Conservation (phyloP, 176 grass and related monocot species). For the Rhynchospora breviuscula region DNA sequence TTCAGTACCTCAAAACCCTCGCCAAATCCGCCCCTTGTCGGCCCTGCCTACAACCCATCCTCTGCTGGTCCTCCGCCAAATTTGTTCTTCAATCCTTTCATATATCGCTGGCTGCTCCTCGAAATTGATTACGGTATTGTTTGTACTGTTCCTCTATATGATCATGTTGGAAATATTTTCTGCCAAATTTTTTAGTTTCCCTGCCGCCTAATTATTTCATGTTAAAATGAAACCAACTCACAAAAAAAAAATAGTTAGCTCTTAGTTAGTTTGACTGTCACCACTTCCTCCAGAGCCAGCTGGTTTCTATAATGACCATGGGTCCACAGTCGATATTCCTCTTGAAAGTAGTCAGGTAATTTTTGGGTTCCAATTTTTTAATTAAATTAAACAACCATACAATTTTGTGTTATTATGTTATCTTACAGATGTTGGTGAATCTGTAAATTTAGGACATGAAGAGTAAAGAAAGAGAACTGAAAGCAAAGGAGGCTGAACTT, state of each 20-base stretch:
- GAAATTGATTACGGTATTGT: too few relatives aligned
- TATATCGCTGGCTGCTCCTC: too few relatives aligned
- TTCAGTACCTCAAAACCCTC: too few relatives aligned
- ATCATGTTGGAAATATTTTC: too few relatives aligned
- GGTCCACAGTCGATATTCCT: conserved; percentile 69
- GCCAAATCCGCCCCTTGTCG: too few relatives aligned
- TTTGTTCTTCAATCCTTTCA: too few relatives aligned
- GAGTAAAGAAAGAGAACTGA: conserved; percentile 80
- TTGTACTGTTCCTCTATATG: too few relatives aligned
- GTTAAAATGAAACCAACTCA: too few relatives aligned
- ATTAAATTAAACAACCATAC: neutral
- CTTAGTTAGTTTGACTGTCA: conserved; percentile 37
- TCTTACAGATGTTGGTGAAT: neutral
- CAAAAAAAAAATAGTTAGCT: neutral
- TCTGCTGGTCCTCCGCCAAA: too few relatives aligned
- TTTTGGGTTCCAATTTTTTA: conserved; percentile 3
- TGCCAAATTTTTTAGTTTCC: too few relatives aligned
- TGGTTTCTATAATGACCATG: conserved; percentile 81
- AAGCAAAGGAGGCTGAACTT: conserved; percentile 79
- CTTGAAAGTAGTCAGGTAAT: conserved; percentile 63
- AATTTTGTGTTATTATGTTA: conserved; percentile 15
- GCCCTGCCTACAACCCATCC: too few relatives aligned
- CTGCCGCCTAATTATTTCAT: too few relatives aligned
- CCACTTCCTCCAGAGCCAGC: conserved; percentile 86
- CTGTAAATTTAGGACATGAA: conserved; percentile 45